Evolutionary conservation across 305 asterid genomes (phyloP).

Genomic region (Fraxinus paxiana): DNA sequence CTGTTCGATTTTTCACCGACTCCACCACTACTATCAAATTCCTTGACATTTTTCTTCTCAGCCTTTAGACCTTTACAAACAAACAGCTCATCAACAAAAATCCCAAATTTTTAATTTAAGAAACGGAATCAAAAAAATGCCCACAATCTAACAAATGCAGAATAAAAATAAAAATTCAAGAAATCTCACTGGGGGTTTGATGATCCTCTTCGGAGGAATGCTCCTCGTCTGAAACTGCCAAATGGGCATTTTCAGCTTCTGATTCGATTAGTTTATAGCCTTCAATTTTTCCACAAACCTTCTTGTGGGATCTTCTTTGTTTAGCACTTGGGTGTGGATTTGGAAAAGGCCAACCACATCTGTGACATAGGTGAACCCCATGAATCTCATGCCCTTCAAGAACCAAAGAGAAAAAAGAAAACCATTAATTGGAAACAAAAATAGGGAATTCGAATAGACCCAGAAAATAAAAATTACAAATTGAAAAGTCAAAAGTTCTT

Average conservation of each 20-base stretch:
- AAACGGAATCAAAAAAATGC: background rate
- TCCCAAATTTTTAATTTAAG: background rate
- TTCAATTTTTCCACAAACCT: constrained; percentile 71
- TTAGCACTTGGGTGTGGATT: constrained; percentile 83
- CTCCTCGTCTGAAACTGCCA: constrained; percentile 54
- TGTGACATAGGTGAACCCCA: constrained; percentile 55
- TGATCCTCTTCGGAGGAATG: constrained; percentile 49
- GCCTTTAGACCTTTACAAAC: constrained; percentile 46
- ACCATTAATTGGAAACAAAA: constrained; percentile 3
- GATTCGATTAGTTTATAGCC: constrained; percentile 50
- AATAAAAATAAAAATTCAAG: background rate
- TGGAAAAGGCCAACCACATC: constrained; percentile 95
- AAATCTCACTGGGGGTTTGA: constrained; percentile 57
- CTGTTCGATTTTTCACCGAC: constrained; percentile 37
- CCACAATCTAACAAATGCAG: background rate
- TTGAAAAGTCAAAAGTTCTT: background rate
- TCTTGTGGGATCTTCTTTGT: constrained; percentile 84
- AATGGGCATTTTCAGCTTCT: constrained; percentile 29
- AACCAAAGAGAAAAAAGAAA: constrained; percentile 17
- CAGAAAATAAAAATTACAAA: background rate
- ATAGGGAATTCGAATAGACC: background rate
- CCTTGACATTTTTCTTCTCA: constrained; percentile 34
- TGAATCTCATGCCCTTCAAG: constrained; percentile 57
- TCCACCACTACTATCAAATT: constrained; percentile 33
- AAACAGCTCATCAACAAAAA: background rate